These are phyloP conservation scores for Hypoxylon trugodes DNA, from an alignment of 495 filamentous ascomycete species.

Conservation along the genomic window DNA sequence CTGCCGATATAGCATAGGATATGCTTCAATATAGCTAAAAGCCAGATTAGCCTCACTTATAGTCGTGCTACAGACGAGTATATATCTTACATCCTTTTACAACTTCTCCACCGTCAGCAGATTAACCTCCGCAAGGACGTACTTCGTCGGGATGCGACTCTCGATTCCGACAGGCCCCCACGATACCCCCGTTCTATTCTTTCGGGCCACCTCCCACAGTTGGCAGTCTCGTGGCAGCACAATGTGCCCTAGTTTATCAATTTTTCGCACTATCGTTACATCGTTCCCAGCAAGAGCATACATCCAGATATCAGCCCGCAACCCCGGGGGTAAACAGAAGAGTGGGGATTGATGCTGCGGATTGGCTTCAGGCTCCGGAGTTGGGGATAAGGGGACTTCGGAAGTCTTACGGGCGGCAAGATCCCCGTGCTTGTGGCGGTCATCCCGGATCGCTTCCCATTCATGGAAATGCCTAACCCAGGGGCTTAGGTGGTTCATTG, in stretches of 20 bases:
- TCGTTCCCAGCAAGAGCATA: conserved; percentile 3
- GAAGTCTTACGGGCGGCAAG: too few species aligned
- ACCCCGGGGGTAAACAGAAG: neutral
- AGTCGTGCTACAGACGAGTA: neutral
- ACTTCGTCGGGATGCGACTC: neutral
- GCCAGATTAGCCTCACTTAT: neutral
- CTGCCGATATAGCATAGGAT: neutral
- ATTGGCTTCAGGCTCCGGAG: too few species aligned
- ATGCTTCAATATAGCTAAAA: neutral
- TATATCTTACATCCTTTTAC: conserved; percentile 4
- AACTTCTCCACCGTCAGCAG: neutral
- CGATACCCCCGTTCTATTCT: too few species aligned
- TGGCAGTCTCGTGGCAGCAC: conserved; percentile 6
- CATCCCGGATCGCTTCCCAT: too few species aligned
- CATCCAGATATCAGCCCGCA: neutral
- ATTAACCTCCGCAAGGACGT: neutral
- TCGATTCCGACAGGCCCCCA: neutral
- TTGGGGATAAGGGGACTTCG: too few species aligned
- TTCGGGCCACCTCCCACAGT: too few species aligned
- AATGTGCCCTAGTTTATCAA: neutral
- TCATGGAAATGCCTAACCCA: too few species aligned
- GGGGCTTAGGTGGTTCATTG: too few species aligned
- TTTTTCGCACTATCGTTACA: neutral
- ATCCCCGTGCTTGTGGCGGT: too few species aligned
- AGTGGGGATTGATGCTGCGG: conserved; percentile 7